These are phyloP conservation scores for Simplicillium aogashimaense DNA, from an alignment of 2,329 filamentous ascomycete genomes.

Conservation along the genomic window DNA sequence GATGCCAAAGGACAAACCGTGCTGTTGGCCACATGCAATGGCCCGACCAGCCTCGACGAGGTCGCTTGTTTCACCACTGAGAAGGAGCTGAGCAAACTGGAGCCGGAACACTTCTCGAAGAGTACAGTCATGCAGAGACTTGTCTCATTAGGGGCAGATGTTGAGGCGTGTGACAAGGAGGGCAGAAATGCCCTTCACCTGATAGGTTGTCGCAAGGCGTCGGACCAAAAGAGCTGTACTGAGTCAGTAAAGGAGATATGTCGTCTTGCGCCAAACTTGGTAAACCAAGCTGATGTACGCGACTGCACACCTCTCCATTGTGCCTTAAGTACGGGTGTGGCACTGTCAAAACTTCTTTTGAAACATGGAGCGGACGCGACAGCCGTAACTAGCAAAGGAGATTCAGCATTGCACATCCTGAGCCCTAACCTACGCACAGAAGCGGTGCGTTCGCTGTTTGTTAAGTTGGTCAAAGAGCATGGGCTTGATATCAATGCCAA, in stretches of 20 bases:
- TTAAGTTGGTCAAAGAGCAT: conserved; percentile 2
- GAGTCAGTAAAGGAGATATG: neutral
- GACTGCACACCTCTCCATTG: conserved; percentile 3
- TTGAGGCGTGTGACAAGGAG: neutral
- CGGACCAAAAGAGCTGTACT: too few relatives aligned
- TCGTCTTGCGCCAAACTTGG: conserved; percentile 1
- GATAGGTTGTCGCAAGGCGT: too few relatives aligned
- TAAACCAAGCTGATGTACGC: neutral
- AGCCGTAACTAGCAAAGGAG: neutral
- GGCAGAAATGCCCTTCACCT: neutral
- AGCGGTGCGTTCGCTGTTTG: conserved; percentile 3
- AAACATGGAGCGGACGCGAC: neutral
- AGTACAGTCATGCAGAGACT: conserved; percentile 2
- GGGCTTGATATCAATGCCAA: conserved; percentile 9
- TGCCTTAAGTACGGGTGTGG: neutral
- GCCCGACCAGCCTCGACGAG: neutral
- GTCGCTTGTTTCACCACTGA: neutral
- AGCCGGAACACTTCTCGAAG: neutral
- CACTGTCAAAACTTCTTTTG: conserved; percentile 1
- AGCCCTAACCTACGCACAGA: neutral
- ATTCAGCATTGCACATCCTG: conserved; percentile 1
- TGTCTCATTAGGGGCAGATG: neutral
- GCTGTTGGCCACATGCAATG: conserved; percentile 1
- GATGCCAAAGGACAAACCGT: conserved; percentile 1
- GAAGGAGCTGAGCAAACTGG: neutral